These are phyloP conservation scores for Euphorbia tirucalli DNA, from an alignment of 345 rosid species.

Conservation along the genomic window DNA sequence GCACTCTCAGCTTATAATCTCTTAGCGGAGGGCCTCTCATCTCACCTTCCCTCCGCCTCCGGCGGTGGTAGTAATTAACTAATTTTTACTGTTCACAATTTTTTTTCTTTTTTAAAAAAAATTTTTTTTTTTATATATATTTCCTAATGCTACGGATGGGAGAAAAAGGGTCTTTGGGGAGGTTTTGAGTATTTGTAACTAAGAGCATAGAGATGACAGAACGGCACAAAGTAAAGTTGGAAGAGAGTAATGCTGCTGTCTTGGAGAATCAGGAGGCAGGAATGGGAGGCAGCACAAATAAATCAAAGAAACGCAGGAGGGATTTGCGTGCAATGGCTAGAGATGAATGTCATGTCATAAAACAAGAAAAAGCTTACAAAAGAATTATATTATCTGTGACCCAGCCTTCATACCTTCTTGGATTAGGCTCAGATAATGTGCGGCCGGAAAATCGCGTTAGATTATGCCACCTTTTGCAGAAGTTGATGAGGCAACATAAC, in stretches of 20 bases:
- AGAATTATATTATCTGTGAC: slow-evolving; percentile 36
- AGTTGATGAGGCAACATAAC: slow-evolving; percentile 47
- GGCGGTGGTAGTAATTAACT: too few relatives aligned
- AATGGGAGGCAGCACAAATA: neutral
- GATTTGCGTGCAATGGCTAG: neutral
- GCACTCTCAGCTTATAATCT: too few relatives aligned
- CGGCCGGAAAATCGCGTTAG: slow-evolving; percentile 42
- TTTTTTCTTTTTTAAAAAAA: too few relatives aligned
- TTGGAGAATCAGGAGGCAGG: neutral
- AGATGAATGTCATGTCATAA: neutral
- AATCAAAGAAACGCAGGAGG: slow-evolving; percentile 24
- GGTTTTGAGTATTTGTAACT: neutral
- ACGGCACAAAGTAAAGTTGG: neutral
- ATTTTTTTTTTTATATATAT: too few relatives aligned
- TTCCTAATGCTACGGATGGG: too few relatives aligned
- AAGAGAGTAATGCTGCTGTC: neutral
- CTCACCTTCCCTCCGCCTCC: too few relatives aligned
- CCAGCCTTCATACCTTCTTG: slow-evolving; percentile 55
- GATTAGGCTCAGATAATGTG: slow-evolving; percentile 24
- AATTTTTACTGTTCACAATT: too few relatives aligned
- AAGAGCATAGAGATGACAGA: slow-evolving; percentile 1
- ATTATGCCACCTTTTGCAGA: slow-evolving; percentile 37
- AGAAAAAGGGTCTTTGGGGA: too few relatives aligned
- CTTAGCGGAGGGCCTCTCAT: too few relatives aligned
- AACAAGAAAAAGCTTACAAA: slow-evolving; percentile 26